A percentile compares a stretch with the other conserved stretches of the same genome.
Evolutionary conservation across 2,329 filamentous ascomycete species (phyloP).

Genomic region (Venturiaceae sp.): DNA sequence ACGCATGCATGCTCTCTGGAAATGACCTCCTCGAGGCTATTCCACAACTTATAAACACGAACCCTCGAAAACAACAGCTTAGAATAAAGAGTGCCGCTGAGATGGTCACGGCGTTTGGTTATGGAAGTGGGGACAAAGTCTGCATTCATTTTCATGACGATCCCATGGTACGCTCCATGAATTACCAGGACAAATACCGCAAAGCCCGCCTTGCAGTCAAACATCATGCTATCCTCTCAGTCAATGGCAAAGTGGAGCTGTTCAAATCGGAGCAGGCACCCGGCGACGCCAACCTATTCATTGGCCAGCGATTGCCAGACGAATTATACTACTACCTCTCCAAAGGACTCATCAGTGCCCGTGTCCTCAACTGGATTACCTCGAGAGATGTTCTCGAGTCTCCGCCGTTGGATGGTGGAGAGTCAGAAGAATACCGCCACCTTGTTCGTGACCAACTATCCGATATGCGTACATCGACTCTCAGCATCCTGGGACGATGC

Average conservation of each 20-base stretch:
- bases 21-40: constrained; percentile 72
- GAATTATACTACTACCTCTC: constrained; percentile 89
- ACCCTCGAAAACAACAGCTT: constrained; percentile 40
- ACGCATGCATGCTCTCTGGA: constrained; percentile 74
- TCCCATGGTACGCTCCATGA: constrained; percentile 56
- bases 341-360: constrained; percentile 67
- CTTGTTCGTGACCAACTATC: constrained; percentile 67
- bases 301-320: constrained; percentile 80
- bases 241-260: constrained; percentile 67
- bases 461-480: constrained; percentile 63
- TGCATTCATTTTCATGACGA: constrained; percentile 76
- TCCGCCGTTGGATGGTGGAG: constrained; percentile 78
- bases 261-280: constrained; percentile 66
- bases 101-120: constrained; percentile 56
- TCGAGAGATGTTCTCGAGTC: constrained; percentile 68
- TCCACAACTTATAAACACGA: constrained; percentile 57
- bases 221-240: constrained; percentile 75
- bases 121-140: constrained; percentile 56
- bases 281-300: constrained; percentile 63
- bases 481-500: constrained; percentile 68
- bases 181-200: constrained; percentile 79
- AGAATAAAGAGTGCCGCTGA: constrained; percentile 70
- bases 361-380: constrained; percentile 73
- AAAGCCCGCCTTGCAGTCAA: constrained; percentile 77
- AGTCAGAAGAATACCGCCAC: constrained; percentile 69